These are phyloP conservation scores for Asclepias syriaca DNA, from an alignment of 257 asterid species.

Conservation along the genomic window DNA sequence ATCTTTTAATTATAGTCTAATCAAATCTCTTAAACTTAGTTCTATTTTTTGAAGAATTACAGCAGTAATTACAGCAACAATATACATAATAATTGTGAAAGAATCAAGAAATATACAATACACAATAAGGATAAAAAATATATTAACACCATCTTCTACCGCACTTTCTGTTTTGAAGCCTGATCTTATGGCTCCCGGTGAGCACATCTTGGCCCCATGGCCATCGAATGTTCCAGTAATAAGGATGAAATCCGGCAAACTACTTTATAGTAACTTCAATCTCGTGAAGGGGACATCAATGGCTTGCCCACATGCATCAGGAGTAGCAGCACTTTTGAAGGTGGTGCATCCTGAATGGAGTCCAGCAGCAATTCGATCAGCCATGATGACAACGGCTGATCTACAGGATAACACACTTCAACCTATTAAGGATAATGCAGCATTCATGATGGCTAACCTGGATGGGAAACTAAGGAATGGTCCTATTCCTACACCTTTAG, in stretches of 20 bases:
- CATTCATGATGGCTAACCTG: no score
- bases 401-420: constrained; percentile 33
- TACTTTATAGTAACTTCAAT: constrained; percentile 44
- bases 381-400: constrained; percentile 68
- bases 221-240: constrained; percentile 25
- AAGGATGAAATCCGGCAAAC: constrained; percentile 14
- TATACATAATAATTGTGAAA: no score
- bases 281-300: constrained; percentile 69
- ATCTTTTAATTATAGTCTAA: no score
- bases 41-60: no score
- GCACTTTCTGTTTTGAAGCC: constrained; percentile 67
- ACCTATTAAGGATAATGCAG: constrained; percentile 35
- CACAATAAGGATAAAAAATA: no score
- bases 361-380: constrained; percentile 63
- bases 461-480: constrained; percentile 16
- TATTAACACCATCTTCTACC: constrained; percentile 49
- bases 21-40: no score
- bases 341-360: constrained; percentile 59
- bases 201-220: constrained; percentile 61
- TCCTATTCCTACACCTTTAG: constrained; percentile 46
- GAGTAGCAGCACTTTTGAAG: constrained; percentile 58
- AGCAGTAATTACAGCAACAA: no score
- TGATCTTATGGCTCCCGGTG: constrained; percentile 65
- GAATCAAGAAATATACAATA: no score
- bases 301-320: constrained; percentile 73